Evolutionary conservation across 331 rosid species (phyloP).

Genomic region (Rosa hybrid): DNA sequence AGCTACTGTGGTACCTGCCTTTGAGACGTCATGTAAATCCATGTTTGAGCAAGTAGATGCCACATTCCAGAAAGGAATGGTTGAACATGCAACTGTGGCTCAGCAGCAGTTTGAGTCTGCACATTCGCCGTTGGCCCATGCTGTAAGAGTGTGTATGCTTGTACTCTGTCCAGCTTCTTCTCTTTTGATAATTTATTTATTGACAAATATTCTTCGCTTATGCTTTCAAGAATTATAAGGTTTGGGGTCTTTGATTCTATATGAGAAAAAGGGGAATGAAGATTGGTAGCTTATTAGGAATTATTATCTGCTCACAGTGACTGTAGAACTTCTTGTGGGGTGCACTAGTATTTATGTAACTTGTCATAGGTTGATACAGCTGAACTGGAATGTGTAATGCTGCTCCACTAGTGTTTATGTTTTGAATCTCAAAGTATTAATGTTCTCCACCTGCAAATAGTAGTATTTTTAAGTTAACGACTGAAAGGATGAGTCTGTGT

Average conservation of each 20-base stretch:
- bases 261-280: not conserved
- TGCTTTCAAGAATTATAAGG: not conserved
- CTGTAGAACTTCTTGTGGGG: not conserved
- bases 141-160: conserved; percentile 65
- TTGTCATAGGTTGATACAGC: not conserved
- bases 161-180: not conserved
- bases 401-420: not conserved
- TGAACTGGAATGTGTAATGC: not conserved
- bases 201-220: not conserved
- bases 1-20: conserved; percentile 76
- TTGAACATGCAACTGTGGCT: conserved; percentile 66
- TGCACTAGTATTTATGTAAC: not conserved
- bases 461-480: not conserved
- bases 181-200: not conserved
- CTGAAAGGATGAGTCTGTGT: conserved; percentile 1
- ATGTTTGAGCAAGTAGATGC: conserved; percentile 97
- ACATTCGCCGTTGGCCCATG: conserved; percentile 78
- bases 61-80: conserved; percentile 97
- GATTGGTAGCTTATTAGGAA: not conserved
- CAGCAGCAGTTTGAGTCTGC: conserved; percentile 82
- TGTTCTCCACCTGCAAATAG: not conserved
- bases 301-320: not conserved
- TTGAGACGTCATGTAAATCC: conserved; percentile 88
- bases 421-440: not conserved
- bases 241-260: not conserved